Conservation (phyloP, 768 basidiomycete species). For the Lactarius vividus region DNA sequence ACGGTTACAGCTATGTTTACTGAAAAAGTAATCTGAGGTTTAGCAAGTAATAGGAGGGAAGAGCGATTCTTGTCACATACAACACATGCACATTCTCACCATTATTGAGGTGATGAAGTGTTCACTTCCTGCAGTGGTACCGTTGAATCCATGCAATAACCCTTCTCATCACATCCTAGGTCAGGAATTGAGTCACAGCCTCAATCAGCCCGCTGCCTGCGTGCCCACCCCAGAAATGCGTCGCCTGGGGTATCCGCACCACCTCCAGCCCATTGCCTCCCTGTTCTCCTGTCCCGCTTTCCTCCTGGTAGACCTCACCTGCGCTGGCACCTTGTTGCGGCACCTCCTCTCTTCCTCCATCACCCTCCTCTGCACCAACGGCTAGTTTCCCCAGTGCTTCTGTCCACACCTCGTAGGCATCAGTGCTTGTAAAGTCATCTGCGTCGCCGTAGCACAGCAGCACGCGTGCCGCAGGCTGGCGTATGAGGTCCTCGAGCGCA, state of each 20-base stretch:
- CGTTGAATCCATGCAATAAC: background rate
- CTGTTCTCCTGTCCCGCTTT: background rate
- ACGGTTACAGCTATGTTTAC: background rate
- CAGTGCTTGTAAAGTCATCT: conserved; percentile 66
- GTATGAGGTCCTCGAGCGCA: conserved; percentile 50
- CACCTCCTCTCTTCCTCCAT: background rate
- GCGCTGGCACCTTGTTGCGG: background rate
- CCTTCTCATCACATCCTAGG: background rate
- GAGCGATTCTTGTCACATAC: background rate
- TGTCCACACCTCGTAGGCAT: conserved; percentile 57
- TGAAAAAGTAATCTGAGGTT: background rate
- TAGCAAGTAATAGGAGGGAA: background rate
- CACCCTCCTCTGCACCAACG: background rate
- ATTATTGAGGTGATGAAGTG: background rate
- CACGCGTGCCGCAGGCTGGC: conserved; percentile 46
- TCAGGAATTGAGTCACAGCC: conserved; percentile 21
- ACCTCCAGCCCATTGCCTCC: conserved; percentile 17
- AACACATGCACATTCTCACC: background rate
- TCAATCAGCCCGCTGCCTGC: conserved; percentile 23
- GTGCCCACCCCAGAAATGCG: conserved; percentile 28
- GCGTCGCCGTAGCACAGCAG: conserved; percentile 64
- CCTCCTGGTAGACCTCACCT: conserved; percentile 5
- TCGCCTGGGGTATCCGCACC: conserved; percentile 23
- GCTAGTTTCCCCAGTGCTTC: conserved; percentile 35
- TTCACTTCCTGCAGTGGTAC: background rate